phyloP scores from a whole-genome alignment of 176 grass and related monocot genomes.

The Triticum turgidum region DNA sequence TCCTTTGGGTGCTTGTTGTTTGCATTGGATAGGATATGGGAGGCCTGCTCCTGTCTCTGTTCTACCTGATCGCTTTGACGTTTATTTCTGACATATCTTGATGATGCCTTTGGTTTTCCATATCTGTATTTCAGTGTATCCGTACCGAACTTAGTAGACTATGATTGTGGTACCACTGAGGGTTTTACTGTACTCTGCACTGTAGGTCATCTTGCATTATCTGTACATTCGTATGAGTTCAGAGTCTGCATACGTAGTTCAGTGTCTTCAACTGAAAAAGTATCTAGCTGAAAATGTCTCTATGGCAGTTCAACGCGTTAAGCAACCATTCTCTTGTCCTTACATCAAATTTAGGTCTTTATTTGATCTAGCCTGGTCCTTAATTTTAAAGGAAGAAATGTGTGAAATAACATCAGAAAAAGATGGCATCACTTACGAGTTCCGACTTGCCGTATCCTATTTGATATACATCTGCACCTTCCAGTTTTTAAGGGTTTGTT shows the following conservation, averaged over 20 bases:
- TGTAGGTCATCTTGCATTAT: neutral
- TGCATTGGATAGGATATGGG: neutral
- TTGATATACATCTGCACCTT: neutral
- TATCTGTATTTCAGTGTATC: conserved; percentile 28
- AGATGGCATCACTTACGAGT: conserved; percentile 9
- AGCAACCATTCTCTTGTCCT: neutral
- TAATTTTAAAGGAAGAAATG: neutral
- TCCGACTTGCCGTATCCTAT: conserved; percentile 4
- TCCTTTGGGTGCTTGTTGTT: conserved; percentile 21
- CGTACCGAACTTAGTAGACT: neutral
- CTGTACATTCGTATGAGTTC: neutral
- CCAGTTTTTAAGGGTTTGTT: conserved; percentile 32
- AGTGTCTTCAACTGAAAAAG: neutral
- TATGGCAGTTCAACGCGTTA: neutral
- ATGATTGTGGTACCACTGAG: neutral
- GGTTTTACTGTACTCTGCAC: conserved; percentile 15
- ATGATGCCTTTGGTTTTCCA: conserved; percentile 3
- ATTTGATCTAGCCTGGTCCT: conserved; percentile 1
- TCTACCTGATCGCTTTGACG: conserved; percentile 20
- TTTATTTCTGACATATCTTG: conserved; percentile 1
- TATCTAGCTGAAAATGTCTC: conserved; percentile 3
- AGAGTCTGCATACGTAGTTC: neutral
- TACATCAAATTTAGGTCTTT: conserved; percentile 4
- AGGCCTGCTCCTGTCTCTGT: conserved; percentile 30
- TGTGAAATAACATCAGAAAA: neutral